These are phyloP conservation scores for Penicillium brasilianum DNA, from an alignment of 2,329 filamentous ascomycete genomes.

Conservation along the genomic window DNA sequence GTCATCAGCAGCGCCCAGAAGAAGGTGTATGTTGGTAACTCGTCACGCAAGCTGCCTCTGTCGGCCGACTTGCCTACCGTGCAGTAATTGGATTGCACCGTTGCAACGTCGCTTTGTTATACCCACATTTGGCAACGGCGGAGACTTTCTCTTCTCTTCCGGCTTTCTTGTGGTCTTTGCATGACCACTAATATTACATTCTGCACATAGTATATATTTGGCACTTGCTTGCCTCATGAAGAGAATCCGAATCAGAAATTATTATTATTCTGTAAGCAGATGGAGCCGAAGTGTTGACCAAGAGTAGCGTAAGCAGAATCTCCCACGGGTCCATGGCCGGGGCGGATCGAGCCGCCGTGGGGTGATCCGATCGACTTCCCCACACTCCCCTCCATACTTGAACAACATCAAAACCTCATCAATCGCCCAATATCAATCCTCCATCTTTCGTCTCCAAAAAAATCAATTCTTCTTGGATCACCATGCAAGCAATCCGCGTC, in stretches of 20 bases:
- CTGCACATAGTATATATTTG: not conserved
- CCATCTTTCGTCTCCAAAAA: not conserved
- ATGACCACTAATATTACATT: not conserved
- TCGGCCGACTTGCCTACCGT: constrained; percentile 41
- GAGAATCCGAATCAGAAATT: not conserved
- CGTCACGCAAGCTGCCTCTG: constrained; percentile 62
- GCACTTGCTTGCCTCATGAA: not conserved
- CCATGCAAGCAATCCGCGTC: constrained; percentile 33
- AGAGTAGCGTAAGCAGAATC: not conserved
- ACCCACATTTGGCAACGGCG: not conserved
- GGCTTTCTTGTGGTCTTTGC: not conserved
- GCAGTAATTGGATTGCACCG: constrained; percentile 21
- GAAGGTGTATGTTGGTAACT: constrained; percentile 65
- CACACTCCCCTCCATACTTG: not conserved
- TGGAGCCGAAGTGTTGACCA: not conserved
- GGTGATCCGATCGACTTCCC: constrained; percentile 4
- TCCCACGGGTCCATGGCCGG: not conserved
- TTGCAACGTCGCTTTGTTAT: not conserved
- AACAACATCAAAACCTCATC: not conserved
- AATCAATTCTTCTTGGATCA: not conserved
- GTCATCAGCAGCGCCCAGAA: constrained; percentile 63
- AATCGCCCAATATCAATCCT: not conserved
- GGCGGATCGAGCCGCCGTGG: constrained; percentile 3
- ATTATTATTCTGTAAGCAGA: not conserved
- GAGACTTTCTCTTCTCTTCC: not conserved